Conservation (phyloP, 2,329 filamentous ascomycete genomes). For the Dryadomyces sulphureus region DNA sequence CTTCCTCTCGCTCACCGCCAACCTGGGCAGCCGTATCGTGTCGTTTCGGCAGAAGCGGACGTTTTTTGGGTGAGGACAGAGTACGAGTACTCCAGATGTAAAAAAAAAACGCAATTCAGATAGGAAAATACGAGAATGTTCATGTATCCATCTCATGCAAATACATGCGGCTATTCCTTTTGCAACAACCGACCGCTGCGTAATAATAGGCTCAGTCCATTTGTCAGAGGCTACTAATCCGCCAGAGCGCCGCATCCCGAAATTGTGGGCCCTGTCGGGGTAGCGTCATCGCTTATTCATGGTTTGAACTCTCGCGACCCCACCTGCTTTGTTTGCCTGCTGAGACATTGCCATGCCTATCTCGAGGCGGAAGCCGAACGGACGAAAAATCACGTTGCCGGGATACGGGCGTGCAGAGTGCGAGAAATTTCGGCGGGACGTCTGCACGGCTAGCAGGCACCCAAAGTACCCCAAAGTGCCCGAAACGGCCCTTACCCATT, state of each 20-base stretch:
- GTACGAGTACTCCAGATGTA: not conserved
- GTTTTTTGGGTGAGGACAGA: not conserved
- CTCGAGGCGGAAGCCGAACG: not conserved
- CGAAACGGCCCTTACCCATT: too few species aligned
- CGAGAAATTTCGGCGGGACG: too few species aligned
- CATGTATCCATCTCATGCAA: not conserved
- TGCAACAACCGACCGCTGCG: not conserved
- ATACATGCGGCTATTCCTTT: not conserved
- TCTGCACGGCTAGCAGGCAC: too few species aligned
- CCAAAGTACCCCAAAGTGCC: too few species aligned
- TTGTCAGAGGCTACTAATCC: constrained; percentile 8
- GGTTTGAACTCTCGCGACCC: too few species aligned
- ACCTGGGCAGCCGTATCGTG: not conserved
- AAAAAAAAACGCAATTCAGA: not conserved
- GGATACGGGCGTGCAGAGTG: not conserved
- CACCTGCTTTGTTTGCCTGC: not conserved
- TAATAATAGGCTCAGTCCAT: not conserved
- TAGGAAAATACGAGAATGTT: not conserved
- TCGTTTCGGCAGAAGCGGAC: not conserved
- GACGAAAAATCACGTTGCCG: not conserved
- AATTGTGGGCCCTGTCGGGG: not conserved
- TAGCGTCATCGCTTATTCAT: constrained; percentile 9
- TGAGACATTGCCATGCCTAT: not conserved
- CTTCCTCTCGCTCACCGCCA: not conserved
- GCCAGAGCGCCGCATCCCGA: not conserved